Evolutionary conservation across 148 eudicot genomes (phyloP), one percentile per base, ranked within the genome.

Genomic region (Amaranthus palmeri): DNA sequence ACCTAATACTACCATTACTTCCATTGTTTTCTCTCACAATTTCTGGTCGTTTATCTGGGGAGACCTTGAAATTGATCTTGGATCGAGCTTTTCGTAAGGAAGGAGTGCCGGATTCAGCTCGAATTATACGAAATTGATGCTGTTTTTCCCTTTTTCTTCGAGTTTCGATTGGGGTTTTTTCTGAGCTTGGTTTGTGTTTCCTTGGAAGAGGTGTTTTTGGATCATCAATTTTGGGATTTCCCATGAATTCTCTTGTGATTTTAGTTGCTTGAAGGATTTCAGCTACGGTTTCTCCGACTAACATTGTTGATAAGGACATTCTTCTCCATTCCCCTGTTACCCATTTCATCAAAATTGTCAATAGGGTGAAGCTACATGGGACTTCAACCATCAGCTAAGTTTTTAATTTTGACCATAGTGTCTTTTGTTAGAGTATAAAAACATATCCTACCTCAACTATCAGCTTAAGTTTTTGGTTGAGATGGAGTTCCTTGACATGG

Each of bases 291-390:
- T 89, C 99, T 69, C 88, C 89, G 8, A 92, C 75, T 2, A 95
- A 76, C 99, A 95, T 95, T 45, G 99, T 90, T 53, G 93, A 85
- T 60, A 95, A 79, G 2, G 98, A 95, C 96, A 89, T 91, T 80
- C 83, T 69, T 45, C 86, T 82, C 98, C 98, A 95, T 14, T 95
- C 98, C 57, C 86, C 93, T 87, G 83, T 5, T 45, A 67, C 3
- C 7, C 10, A 75, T 43, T 65, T 48, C 61, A 65, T 60, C 68
- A 45, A 42, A 36, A 42, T 41, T 36, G 10, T 4, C 46, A 60
- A 0, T 2, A 25, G 36, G 36, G 36, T 25, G 36, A 25, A 25
- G 36, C 36, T 25, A 25, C 36, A 25, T 25, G 36, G 36, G 36
- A n/a, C n/a, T n/a, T n/a, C n/a, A n/a, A n/a, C n/a, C n/a, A n/a